phyloP scores from a whole-genome alignment of 2,329 filamentous ascomycete genomes.

The Aspergillus terreus region DNA sequence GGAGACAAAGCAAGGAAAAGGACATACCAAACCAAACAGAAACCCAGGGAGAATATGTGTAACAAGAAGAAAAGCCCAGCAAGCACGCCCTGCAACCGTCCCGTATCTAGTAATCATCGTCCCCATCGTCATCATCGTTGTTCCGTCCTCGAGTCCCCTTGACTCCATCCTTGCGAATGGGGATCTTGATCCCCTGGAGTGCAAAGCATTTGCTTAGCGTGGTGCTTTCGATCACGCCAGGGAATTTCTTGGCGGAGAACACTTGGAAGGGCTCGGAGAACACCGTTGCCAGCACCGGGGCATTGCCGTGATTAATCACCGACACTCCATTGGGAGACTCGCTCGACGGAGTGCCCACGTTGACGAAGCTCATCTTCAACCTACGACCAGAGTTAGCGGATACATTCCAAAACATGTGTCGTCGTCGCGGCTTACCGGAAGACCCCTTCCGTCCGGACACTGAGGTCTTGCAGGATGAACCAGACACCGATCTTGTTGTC shows the following conservation, averaged over 20 bases:
- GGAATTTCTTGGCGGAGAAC: constrained; percentile 96
- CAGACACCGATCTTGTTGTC: constrained; percentile 83
- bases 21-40: background rate
- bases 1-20: constrained; percentile 2
- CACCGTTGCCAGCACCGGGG: constrained; percentile 76
- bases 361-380: constrained; percentile 74
- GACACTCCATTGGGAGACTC: constrained; percentile 39
- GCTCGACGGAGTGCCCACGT: constrained; percentile 60
- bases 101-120: constrained; percentile 26
- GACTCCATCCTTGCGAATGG: constrained; percentile 81
- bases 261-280: constrained; percentile 91
- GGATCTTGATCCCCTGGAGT: constrained; percentile 91
- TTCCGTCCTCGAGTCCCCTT: constrained; percentile 38
- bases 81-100: background rate
- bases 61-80: constrained; percentile 2
- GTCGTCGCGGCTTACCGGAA: constrained; percentile 64
- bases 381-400: constrained; percentile 32
- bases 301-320: constrained; percentile 68
- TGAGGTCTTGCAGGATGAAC: constrained; percentile 95
- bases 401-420: no score
- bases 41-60: constrained; percentile 2
- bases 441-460: constrained; percentile 84
- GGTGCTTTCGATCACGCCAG: constrained; percentile 93
- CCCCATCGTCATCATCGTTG: constrained; percentile 32
- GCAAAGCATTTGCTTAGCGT: constrained; percentile 89